Conservation (phyloP, 768 basidiomycete species). For the Lentinula sp. region DNA sequence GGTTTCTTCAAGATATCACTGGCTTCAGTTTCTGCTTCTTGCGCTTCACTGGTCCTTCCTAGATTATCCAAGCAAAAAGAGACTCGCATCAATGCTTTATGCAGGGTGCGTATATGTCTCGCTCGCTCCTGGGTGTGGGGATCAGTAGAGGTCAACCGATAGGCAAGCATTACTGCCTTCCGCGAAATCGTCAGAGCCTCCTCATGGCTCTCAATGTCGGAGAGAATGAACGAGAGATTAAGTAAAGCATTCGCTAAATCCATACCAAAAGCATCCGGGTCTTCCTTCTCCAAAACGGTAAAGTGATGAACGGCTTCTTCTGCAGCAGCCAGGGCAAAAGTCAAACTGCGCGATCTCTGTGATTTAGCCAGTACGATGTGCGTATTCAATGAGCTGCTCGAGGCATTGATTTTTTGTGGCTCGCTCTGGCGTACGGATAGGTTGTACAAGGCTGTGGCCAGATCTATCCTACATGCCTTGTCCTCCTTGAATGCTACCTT, state of each 20-base stretch:
- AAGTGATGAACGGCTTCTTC: slow-evolving; percentile 7
- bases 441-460: slow-evolving; percentile 9
- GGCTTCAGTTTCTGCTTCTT: slow-evolving; percentile 5
- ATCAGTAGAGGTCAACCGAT: neutral
- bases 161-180: slow-evolving; percentile 5
- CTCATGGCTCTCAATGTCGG: slow-evolving; percentile 2
- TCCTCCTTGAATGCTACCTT: slow-evolving; percentile 1
- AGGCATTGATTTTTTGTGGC: neutral
- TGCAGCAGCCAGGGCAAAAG: neutral
- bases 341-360: neutral
- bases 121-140: slow-evolving; percentile 6
- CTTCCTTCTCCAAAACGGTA: neutral
- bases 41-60: neutral
- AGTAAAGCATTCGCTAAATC: slow-evolving; percentile 7
- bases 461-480: slow-evolving; percentile 5
- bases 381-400: neutral
- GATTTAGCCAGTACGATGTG: neutral
- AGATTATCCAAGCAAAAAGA: slow-evolving; percentile 3
- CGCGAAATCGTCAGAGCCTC: slow-evolving; percentile 2
- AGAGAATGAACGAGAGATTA: slow-evolving; percentile 8
- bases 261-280: slow-evolving; percentile 2
- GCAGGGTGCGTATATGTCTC: neutral
- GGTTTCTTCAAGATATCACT: slow-evolving; percentile 5
- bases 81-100: slow-evolving; percentile 6
- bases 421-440: slow-evolving; percentile 6